phyloP scores from a whole-genome alignment of 345 rosid genomes.

The Erodium maritimum region DNA sequence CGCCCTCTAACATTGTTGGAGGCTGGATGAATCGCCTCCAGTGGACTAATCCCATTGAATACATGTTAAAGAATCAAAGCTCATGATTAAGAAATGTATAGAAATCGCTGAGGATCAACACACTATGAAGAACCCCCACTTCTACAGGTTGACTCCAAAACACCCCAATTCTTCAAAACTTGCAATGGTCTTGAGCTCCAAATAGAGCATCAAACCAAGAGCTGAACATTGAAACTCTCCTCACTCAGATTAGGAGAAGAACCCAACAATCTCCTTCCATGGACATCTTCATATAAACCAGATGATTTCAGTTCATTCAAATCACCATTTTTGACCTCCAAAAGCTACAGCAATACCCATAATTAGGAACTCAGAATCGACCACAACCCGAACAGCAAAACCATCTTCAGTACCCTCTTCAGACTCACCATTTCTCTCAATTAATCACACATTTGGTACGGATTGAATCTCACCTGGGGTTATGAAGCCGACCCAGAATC shows the following conservation, averaged over 20 bases:
- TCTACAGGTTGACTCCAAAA: constrained; percentile 32
- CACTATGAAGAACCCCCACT: constrained; percentile 56
- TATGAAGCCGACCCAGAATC: constrained; percentile 61
- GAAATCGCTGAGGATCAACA: constrained; percentile 43
- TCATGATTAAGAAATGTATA: constrained; percentile 11
- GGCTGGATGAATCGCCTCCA: too few species aligned
- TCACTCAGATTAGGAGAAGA: constrained; percentile 8
- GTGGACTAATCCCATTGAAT: too few species aligned
- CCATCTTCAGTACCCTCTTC: constrained; percentile 12
- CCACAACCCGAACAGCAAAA: constrained; percentile 47
- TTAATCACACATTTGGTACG: constrained; percentile 46
- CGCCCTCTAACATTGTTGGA: too few species aligned
- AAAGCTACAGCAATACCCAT: constrained; percentile 43
- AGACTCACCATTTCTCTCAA: constrained; percentile 34
- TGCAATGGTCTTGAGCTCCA: constrained; percentile 27
- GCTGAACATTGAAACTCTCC: constrained; percentile 33
- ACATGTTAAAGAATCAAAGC: too few species aligned
- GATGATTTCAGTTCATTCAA: not conserved
- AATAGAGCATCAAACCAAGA: constrained; percentile 17
- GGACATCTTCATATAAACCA: too few species aligned
- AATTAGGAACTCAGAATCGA: constrained; percentile 45
- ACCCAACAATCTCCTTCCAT: too few species aligned
- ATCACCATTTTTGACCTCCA: constrained; percentile 33
- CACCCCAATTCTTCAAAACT: constrained; percentile 62
- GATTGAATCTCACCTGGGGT: constrained; percentile 30